Evolutionary conservation across 805 yeast genomes (phyloP), one percentile per base, ranked within the genome.

Genomic region (Candida cerambycidarum): DNA sequence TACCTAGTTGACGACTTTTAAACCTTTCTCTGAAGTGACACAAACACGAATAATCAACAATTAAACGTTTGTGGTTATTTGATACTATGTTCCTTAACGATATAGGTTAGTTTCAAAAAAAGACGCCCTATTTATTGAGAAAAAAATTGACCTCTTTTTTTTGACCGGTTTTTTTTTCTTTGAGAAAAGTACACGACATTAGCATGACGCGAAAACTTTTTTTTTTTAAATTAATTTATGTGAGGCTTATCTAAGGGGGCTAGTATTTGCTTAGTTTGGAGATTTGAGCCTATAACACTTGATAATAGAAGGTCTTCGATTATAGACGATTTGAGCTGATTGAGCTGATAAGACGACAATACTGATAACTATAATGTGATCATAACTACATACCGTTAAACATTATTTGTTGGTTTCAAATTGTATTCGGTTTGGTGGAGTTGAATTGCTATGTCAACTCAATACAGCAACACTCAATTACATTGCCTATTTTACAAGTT

Each of bases 181-280:
- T 21, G 23, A 21, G 25, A 18, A 32, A 6, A 18, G 4, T 8
- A 18, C 35, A 32, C 35, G 35, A 32, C 35, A 18, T 18, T 4
- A 32, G n/a, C 11, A 11, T 18, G 35, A 32, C 35, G 35, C 35
- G 35, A 32, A 18, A 18, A 18, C 10, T 32, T 32, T 32, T 32
- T 28, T 28, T 28, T 5, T 25, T 7, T 21, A n/a, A 8, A 8
- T 8, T 25, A 12, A 30, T 16, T n/a, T 30, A 16, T 30, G 11
- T 16, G 21, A 15, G 35, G 35, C 35, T 32, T 32, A 32, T 32
- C 25, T 31, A 31, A 31, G 8, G 35, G 6, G 35, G 35, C 35
- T 32, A 8, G 18, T 21, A 11, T 15, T 25, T 25, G 13, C 29
- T 9, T 25, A 12, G 16, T 31, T 16, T 15, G 13, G 14, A 31